Conservation (phyloP, 2,329 filamentous ascomycete genomes). For the Trichoderma lentiforme region DNA sequence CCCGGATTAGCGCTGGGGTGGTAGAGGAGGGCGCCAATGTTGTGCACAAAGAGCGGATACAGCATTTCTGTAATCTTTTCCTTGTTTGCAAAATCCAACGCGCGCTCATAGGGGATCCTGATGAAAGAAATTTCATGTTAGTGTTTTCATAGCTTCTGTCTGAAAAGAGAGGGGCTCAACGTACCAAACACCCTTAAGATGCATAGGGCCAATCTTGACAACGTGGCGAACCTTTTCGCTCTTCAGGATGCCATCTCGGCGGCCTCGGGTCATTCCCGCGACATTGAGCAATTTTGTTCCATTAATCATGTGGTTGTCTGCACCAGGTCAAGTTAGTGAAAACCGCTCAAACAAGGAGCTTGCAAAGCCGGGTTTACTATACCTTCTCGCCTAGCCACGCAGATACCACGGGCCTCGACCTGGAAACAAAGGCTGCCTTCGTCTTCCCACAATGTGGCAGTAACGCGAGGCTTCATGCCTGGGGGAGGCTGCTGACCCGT, state of each 20-base stretch:
- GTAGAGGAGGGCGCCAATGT: slow-evolving; percentile 90
- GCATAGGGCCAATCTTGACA: slow-evolving; percentile 99
- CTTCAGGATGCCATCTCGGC: slow-evolving; percentile 93
- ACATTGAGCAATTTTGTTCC: slow-evolving; percentile 96
- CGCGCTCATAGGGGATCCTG: slow-evolving; percentile 97
- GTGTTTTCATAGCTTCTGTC: slow-evolving; percentile 12
- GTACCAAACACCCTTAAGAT: slow-evolving; percentile 95
- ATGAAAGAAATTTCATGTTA: slow-evolving; percentile 26
- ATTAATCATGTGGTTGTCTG: slow-evolving; percentile 99
- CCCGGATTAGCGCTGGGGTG: slow-evolving; percentile 80
- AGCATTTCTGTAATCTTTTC: slow-evolving; percentile 96
- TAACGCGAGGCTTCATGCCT: slow-evolving; percentile 94
- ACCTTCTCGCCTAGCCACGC: slow-evolving; percentile 92
- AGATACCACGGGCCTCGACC: slow-evolving; percentile 93
- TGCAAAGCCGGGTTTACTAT: slow-evolving; percentile 21
- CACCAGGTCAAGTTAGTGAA: not conserved
- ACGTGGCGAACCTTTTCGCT: slow-evolving; percentile 96
- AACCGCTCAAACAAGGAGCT: not conserved
- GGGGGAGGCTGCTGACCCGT: slow-evolving; percentile 91
- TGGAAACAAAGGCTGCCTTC: slow-evolving; percentile 97
- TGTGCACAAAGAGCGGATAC: slow-evolving; percentile 95
- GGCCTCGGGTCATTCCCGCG: slow-evolving; percentile 94
- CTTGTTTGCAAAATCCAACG: slow-evolving; percentile 98
- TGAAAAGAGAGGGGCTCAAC: slow-evolving; percentile 33
- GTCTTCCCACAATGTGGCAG: slow-evolving; percentile 96